Evolutionary conservation across 140 eudicot genomes (phyloP).

Genomic region (Erigeron philadelphicus): DNA sequence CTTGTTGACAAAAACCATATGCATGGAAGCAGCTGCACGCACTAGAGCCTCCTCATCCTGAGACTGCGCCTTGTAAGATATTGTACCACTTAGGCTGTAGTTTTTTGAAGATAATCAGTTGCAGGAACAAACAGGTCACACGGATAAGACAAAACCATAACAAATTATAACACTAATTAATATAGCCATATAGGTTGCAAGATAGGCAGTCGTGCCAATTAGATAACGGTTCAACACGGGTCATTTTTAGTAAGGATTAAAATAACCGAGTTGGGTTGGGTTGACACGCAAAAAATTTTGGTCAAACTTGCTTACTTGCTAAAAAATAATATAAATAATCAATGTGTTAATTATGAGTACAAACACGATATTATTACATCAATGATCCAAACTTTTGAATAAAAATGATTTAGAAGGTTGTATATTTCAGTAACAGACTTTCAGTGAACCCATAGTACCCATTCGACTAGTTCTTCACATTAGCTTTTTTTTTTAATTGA

Average conservation of each 20-base stretch:
- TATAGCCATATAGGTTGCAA: conserved; percentile 6
- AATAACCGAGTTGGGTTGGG: neutral
- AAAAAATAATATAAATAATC: neutral
- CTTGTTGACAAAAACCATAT: conserved; percentile 64
- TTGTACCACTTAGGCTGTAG: conserved; percentile 56
- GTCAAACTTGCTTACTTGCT: neutral
- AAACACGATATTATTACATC: neutral
- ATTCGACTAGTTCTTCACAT: neutral
- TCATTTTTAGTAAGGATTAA: neutral
- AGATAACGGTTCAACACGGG: neutral
- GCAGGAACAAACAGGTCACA: conserved; percentile 19
- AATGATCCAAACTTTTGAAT: neutral
- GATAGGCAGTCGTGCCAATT: neutral
- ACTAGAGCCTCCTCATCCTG: conserved; percentile 99
- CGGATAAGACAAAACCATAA: conserved; percentile 6
- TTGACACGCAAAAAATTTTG: neutral
- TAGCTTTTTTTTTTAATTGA: no score
- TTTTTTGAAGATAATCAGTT: conserved; percentile 14
- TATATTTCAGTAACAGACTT: neutral
- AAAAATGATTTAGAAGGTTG: conserved; percentile 4
- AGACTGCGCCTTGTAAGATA: conserved; percentile 84
- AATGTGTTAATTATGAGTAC: conserved; percentile 9
- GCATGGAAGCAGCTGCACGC: conserved; percentile 86
- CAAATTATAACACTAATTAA: neutral
- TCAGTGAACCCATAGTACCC: neutral